These are phyloP conservation scores for Melaleuca alternifolia DNA, from an alignment of 345 rosid genomes.

Conservation along the genomic window DNA sequence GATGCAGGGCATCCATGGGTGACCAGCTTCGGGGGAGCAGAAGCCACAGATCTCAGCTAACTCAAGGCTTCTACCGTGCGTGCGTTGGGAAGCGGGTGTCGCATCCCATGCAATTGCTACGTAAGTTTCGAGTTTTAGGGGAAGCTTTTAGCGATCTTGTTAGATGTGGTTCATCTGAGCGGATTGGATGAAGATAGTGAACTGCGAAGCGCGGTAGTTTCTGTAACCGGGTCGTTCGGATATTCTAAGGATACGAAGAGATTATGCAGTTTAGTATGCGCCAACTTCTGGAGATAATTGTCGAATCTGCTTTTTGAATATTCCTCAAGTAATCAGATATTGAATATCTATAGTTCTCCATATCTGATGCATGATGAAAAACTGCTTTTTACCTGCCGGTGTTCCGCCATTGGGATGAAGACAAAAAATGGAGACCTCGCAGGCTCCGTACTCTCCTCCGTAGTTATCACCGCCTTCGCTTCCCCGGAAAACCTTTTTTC, in stretches of 20 bases:
- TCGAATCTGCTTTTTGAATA: neutral
- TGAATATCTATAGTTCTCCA: neutral
- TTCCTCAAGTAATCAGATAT: neutral
- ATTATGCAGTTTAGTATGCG: neutral
- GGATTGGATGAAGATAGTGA: too few species aligned
- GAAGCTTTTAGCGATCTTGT: too few species aligned
- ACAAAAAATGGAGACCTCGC: neutral
- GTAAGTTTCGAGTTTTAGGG: too few species aligned
- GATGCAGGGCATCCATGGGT: slow-evolving; percentile 30
- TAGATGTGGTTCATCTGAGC: too few species aligned
- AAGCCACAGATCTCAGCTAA: neutral
- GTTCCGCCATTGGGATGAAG: neutral
- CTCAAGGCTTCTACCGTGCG: too few species aligned
- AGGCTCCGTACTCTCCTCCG: neutral
- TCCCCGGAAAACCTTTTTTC: neutral
- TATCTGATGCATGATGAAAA: neutral
- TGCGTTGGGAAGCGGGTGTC: too few species aligned
- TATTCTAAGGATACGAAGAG: neutral
- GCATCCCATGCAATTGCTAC: too few species aligned
- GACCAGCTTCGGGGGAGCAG: neutral
- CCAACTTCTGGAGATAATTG: neutral
- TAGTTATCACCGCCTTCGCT: neutral
- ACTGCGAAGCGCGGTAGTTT: neutral
- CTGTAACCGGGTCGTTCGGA: neutral
- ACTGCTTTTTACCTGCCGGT: neutral